A percentile compares a stretch with the other conserved stretches of the same genome.
Evolutionary conservation across 257 asterid species (phyloP).

Genomic region (Solanum etuberosum): DNA sequence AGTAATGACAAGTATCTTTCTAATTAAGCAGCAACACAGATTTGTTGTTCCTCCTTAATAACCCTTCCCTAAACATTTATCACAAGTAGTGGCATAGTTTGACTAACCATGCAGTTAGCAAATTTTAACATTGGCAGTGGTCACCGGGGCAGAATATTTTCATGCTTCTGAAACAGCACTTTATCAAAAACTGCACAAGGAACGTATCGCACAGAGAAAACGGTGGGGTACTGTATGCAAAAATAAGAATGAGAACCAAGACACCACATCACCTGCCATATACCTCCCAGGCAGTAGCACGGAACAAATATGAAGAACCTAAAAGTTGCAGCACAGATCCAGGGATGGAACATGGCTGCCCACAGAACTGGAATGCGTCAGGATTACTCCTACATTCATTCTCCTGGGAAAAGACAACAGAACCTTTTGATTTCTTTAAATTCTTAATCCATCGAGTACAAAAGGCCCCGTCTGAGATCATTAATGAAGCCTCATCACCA

Average conservation of each 20-base stretch:
- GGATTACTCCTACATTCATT: slow-evolving; percentile 28
- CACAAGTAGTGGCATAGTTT: not conserved
- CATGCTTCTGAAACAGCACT: not conserved
- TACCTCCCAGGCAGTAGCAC: slow-evolving; percentile 93
- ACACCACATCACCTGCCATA: slow-evolving; percentile 69
- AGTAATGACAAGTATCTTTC: not conserved
- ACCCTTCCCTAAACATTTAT: not conserved
- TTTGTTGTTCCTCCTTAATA: not conserved
- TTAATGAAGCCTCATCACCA: slow-evolving; percentile 55
- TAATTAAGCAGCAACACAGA: not conserved
- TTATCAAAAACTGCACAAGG: not conserved
- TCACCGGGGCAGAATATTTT: not conserved
- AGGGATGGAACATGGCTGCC: slow-evolving; percentile 76
- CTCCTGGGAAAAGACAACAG: slow-evolving; percentile 55
- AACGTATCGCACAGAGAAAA: not conserved
- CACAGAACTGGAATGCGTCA: slow-evolving; percentile 41
- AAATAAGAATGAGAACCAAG: slow-evolving; percentile 1
- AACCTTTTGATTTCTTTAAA: slow-evolving; percentile 52
- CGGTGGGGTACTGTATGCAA: not conserved
- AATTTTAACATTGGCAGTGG: not conserved
- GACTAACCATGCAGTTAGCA: not conserved
- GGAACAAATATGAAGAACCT: slow-evolving; percentile 84
- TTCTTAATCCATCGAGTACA: slow-evolving; percentile 72
- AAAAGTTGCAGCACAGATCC: slow-evolving; percentile 70
- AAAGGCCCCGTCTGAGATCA: slow-evolving; percentile 70